phyloP scores from a whole-genome alignment of 148 eudicot genomes.

The Silene conica region DNA sequence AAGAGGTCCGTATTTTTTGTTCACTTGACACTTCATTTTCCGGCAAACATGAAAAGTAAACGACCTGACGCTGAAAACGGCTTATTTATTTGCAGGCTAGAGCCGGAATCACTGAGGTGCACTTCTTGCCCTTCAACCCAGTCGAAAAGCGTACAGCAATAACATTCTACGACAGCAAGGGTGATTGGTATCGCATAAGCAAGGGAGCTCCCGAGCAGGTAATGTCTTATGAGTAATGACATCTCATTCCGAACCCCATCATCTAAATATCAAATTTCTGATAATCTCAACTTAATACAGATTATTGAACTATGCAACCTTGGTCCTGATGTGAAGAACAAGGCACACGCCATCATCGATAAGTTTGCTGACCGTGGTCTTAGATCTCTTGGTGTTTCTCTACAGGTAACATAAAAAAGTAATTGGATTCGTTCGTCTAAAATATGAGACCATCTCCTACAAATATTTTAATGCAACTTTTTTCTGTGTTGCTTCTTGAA shows the following conservation, averaged over 20 bases:
- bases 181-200: conserved; percentile 79
- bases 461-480: not conserved
- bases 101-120: conserved; percentile 80
- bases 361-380: conserved; percentile 83
- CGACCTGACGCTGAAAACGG: not conserved
- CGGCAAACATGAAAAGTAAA: too few species aligned
- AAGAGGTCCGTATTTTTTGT: conserved; percentile 37
- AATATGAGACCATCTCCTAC: not conserved
- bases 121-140: conserved; percentile 82
- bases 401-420: conserved; percentile 35
- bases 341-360: conserved; percentile 54
- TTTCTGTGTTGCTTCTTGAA: not conserved
- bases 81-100: conserved; percentile 50
- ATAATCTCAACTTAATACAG: too few species aligned
- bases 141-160: conserved; percentile 87
- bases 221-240: too few species aligned
- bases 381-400: conserved; percentile 63
- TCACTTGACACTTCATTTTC: not conserved
- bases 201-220: conserved; percentile 93
- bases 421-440: too few species aligned
- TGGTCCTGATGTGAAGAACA: conserved; percentile 33
- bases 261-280: too few species aligned
- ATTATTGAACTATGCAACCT: conserved; percentile 68
- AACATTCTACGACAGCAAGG: conserved; percentile 51
- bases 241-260: too few species aligned